phyloP scores from a whole-genome alignment of 495 filamentous ascomycete genomes.

The Penicillium bovifimosum region DNA sequence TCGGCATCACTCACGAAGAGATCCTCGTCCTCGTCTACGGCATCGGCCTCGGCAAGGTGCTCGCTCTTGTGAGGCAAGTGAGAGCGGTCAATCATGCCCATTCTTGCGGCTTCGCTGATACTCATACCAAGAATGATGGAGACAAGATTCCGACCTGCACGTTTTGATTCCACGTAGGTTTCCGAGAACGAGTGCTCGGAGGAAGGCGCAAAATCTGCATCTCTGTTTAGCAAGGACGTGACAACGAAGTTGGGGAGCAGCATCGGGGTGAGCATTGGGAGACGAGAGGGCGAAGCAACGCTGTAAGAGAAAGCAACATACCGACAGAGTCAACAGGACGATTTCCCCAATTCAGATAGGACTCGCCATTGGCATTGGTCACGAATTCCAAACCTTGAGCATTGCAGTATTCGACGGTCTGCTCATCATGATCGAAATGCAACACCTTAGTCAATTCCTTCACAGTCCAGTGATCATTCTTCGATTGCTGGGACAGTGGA shows the following conservation, averaged over 20 bases:
- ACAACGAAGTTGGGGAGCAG: not conserved
- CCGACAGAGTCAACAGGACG: constrained; percentile 40
- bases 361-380: constrained; percentile 41
- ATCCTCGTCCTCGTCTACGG: constrained; percentile 33
- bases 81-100: constrained; percentile 42
- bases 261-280: not conserved
- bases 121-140: constrained; percentile 49
- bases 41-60: constrained; percentile 1
- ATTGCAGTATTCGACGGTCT: constrained; percentile 65
- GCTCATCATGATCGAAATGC: constrained; percentile 66
- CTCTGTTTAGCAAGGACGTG: not conserved
- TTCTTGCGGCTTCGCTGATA: constrained; percentile 40
- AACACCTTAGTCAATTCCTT: constrained; percentile 59
- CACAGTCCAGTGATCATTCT: constrained; percentile 71
- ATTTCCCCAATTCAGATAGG: constrained; percentile 50
- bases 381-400: constrained; percentile 61
- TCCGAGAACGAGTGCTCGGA: constrained; percentile 48
- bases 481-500: constrained; percentile 57
- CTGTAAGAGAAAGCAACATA: constrained; percentile 21
- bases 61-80: constrained; percentile 18
- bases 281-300: not conserved
- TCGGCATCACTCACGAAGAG: constrained; percentile 44
- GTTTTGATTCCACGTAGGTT: constrained; percentile 47
- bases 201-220: constrained; percentile 36
- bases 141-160: constrained; percentile 41